phyloP scores from a whole-genome alignment of 2,329 filamentous ascomycete species.

The Aotearoamyces nothofagi region DNA sequence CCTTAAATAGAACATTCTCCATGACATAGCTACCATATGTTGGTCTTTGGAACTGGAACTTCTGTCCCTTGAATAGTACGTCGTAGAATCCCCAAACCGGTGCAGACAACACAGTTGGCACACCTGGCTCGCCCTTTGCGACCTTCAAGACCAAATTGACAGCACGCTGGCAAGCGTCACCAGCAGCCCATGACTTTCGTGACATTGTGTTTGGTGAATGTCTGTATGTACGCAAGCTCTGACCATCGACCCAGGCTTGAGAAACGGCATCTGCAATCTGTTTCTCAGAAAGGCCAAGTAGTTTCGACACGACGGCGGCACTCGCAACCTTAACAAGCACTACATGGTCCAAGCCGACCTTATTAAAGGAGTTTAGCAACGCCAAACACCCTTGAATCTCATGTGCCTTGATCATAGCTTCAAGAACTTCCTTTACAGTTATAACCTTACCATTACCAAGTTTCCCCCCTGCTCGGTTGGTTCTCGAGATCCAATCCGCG shows the following conservation, averaged over 20 bases:
- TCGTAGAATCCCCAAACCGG: slow-evolving; percentile 98
- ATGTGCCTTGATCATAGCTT: slow-evolving; percentile 98
- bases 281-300: slow-evolving; percentile 77
- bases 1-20: slow-evolving; percentile 99
- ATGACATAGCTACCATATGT: slow-evolving; percentile 94
- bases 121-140: slow-evolving; percentile 75
- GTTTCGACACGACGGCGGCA: slow-evolving; percentile 84
- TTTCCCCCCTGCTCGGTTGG: slow-evolving; percentile 61
- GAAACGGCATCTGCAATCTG: slow-evolving; percentile 93
- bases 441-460: slow-evolving; percentile 78
- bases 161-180: slow-evolving; percentile 91
- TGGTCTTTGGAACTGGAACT: slow-evolving; percentile 88
- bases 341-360: slow-evolving; percentile 94
- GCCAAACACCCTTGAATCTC: slow-evolving; percentile 97
- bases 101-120: slow-evolving; percentile 85
- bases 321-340: slow-evolving; percentile 96
- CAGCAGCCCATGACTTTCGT: slow-evolving; percentile 96
- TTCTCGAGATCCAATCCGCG: slow-evolving; percentile 93
- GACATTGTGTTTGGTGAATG: slow-evolving; percentile 99
- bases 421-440: slow-evolving; percentile 79
- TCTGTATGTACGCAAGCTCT: slow-evolving; percentile 90
- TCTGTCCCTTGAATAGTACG: slow-evolving; percentile 89
- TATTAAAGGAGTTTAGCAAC: slow-evolving; percentile 97
- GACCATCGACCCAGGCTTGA: slow-evolving; percentile 95
- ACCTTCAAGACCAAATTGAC: slow-evolving; percentile 88